Conservation (phyloP, 805 yeast genomes). For the Jamesozyma gamospora region DNA sequence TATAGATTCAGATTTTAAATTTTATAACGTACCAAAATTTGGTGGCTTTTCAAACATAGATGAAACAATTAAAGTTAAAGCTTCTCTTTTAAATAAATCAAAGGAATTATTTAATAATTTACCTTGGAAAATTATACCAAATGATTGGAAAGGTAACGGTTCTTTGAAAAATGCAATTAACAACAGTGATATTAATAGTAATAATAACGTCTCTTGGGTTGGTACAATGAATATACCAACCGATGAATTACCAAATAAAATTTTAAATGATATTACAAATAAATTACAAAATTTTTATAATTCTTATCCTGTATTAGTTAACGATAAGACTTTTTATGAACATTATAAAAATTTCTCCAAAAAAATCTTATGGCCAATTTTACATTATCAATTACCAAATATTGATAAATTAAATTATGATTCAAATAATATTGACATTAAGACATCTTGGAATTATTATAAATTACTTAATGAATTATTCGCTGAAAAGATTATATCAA, state of each 20-base stretch:
- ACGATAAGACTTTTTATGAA: constrained; percentile 74
- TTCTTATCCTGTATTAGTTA: constrained; percentile 57
- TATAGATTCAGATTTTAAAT: constrained; percentile 9
- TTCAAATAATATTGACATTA: constrained; percentile 77
- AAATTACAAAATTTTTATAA: constrained; percentile 40
- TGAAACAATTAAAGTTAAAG: constrained; percentile 39
- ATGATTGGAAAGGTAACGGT: constrained; percentile 64
- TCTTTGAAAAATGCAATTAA: constrained; percentile 80
- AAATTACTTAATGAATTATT: constrained; percentile 61
- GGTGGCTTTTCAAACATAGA: constrained; percentile 58
- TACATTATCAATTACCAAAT: constrained; percentile 90
- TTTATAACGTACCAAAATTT: constrained; percentile 36
- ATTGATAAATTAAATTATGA: constrained; percentile 45
- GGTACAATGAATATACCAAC: constrained; percentile 92
- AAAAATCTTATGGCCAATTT: constrained; percentile 92
- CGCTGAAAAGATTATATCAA: constrained; percentile 62
- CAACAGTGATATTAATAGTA: constrained; percentile 39
- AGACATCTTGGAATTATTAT: constrained; percentile 85
- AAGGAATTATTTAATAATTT: constrained; percentile 36
- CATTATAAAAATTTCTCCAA: constrained; percentile 87
- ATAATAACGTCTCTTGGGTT: constrained; percentile 48
- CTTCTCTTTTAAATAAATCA: constrained; percentile 29
- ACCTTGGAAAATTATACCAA: constrained; percentile 63
- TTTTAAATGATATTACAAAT: constrained; percentile 42
- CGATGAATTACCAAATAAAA: constrained; percentile 56